Base-by-base conservation (phyloP, 1,139 yeast species). In the Candida sojae region DNA sequence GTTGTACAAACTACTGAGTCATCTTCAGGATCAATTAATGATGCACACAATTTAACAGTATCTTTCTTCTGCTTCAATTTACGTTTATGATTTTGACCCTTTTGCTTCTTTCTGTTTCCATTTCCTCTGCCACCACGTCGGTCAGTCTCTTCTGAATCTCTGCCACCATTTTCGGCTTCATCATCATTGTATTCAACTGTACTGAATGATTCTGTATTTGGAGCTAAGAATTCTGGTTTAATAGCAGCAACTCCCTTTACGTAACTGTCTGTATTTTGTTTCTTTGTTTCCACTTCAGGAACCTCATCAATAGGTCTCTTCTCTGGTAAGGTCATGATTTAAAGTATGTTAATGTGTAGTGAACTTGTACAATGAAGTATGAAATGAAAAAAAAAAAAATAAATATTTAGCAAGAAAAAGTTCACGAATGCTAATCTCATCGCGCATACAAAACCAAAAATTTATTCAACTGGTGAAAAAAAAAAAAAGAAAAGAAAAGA, bases 81-180 rank as follows among this genome's bases (percentile, higher is more conserved):
- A 58, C 99, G 77, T 55, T 83, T 83, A 66, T 93, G 92, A 68
- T 93, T 93, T 69, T 93, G 98, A 1, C 99, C 99, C 45, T 92
- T 75, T 50, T 70, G 66, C 67, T 80, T 79, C 64, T 80, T 77
- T 50, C 77, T 79, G 37, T 57, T 61, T 25, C 56, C 56, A 55
- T 73, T 73, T 36, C 71, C 66, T 12, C 60, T 63, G 13, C 40
- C 39, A 33, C n/a, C 10, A 13, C 37, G 17, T 9, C n/a, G 13
- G 11, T 28, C 53, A 33, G 61, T 59, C 64, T 49, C 75, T 64
- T 48, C 50, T 23, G 35, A 5, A 13, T 46, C 49, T 32, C 56
- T 46, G 34, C 72, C 77, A 28, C 77, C 78, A 36, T 71, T 77
- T 51, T 74, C 82, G 8, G 79, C 81, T 44, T 68, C 79, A 44